Conservation (phyloP, 2,329 filamentous ascomycete species). For the Cercospora nicotianae region DNA sequence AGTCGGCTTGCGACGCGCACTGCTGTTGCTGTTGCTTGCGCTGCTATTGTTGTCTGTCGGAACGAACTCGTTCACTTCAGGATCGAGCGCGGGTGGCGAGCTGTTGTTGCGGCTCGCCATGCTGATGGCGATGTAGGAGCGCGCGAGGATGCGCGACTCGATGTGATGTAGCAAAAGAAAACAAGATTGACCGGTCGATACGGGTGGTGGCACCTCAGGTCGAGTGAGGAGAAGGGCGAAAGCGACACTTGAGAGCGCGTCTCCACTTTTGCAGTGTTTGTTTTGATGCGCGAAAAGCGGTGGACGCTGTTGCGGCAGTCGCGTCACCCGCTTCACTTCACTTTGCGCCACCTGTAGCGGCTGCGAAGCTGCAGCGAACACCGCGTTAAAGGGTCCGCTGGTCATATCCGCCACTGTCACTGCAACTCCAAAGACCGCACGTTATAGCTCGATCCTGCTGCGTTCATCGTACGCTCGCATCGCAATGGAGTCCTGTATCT, state of each 20-base stretch:
- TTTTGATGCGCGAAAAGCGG: background rate
- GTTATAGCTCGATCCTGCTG: background rate
- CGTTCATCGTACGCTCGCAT: background rate
- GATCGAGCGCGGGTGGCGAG: conserved; percentile 7
- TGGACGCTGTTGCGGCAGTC: background rate
- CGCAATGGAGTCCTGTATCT: background rate
- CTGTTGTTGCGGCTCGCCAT: conserved; percentile 7
- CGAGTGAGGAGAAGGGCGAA: background rate
- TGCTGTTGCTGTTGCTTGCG: background rate
- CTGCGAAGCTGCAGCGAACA: background rate
- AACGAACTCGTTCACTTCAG: conserved; percentile 11
- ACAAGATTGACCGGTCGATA: background rate
- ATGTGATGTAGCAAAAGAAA: background rate
- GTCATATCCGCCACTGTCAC: background rate
- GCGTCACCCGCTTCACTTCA: conserved; percentile 1
- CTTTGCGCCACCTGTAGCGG: background rate
- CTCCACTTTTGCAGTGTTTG: conserved; percentile 6
- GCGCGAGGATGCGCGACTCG: background rate
- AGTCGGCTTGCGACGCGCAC: background rate
- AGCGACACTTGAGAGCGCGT: background rate
- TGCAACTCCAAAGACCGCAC: background rate
- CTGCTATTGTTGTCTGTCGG: conserved; percentile 3
- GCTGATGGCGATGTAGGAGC: background rate
- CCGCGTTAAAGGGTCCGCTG: background rate
- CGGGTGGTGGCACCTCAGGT: background rate